A percentile compares a stretch with the other conserved stretches of the same genome.
These are phyloP conservation scores for Populus deltoides DNA, from an alignment of 345 rosid species.

Conservation along the genomic window DNA sequence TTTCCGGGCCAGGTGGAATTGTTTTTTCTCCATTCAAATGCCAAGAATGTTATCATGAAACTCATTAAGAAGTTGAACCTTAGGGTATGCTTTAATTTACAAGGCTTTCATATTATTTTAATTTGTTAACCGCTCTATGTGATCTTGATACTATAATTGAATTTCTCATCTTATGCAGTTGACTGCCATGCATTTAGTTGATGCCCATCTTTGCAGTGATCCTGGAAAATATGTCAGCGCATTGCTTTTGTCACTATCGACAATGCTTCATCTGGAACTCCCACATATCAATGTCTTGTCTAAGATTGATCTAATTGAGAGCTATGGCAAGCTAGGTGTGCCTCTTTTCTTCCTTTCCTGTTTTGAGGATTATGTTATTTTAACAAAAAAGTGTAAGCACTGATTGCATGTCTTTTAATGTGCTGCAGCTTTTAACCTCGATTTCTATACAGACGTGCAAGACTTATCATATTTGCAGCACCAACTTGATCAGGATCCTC, in stretches of 20 bases:
- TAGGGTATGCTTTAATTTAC: slow-evolving; percentile 48
- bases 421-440: slow-evolving; percentile 72
- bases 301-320: slow-evolving; percentile 86
- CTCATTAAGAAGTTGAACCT: slow-evolving; percentile 77
- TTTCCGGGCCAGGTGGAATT: slow-evolving; percentile 98
- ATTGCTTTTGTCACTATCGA: slow-evolving; percentile 73
- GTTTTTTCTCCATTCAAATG: slow-evolving; percentile 74
- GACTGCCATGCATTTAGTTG: slow-evolving; percentile 83
- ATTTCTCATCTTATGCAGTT: slow-evolving; percentile 50
- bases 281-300: slow-evolving; percentile 88
- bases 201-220: slow-evolving; percentile 82
- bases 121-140: not conserved
- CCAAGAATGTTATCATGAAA: slow-evolving; percentile 64
- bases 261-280: slow-evolving; percentile 93
- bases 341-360: not conserved
- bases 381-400: not conserved
- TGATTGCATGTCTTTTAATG: slow-evolving; percentile 5
- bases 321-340: slow-evolving; percentile 83
- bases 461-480: slow-evolving; percentile 75
- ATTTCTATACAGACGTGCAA: slow-evolving; percentile 86
- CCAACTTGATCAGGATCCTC: slow-evolving; percentile 71
- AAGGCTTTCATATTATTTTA: not conserved
- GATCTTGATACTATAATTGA: slow-evolving; percentile 4
- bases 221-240: slow-evolving; percentile 84
- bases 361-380: no score